Conservation (phyloP, 2,329 filamentous ascomycete species). For the Colletotrichum sp. region DNA sequence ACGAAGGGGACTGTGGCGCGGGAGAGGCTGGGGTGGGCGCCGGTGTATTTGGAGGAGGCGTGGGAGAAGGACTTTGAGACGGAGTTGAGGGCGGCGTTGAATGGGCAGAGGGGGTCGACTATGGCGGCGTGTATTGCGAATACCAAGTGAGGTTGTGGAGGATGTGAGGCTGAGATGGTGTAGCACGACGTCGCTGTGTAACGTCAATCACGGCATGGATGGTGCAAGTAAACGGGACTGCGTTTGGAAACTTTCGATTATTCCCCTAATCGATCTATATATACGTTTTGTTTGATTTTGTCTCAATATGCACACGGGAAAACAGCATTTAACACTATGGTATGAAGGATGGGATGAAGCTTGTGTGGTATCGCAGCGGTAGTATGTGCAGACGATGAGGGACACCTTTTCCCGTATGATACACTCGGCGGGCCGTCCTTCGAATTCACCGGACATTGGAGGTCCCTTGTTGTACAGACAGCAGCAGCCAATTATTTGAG, state of each 20-base stretch:
- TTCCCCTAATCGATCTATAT: neutral
- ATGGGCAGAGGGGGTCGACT: neutral
- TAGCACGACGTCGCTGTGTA: neutral
- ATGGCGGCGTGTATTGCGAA: slow-evolving; percentile 4
- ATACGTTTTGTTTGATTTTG: neutral
- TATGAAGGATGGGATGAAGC: neutral
- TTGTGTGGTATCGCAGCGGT: neutral
- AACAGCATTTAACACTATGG: slow-evolving; percentile 3
- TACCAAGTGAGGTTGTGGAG: neutral
- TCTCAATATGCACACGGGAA: slow-evolving; percentile 16
- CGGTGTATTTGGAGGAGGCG: neutral
- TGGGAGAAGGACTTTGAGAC: slow-evolving; percentile 10
- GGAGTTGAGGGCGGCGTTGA: slow-evolving; percentile 7
- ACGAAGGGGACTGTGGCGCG: neutral
- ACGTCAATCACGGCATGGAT: neutral
- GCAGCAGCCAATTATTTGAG: slow-evolving; percentile 9
- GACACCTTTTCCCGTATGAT: neutral
- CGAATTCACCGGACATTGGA: neutral
- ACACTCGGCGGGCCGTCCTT: neutral
- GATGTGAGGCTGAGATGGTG: neutral
- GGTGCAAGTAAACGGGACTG: too few relatives aligned
- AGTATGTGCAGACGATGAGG: neutral
- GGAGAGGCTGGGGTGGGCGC: neutral
- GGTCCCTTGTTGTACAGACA: neutral
- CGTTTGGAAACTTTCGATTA: neutral